A percentile compares a stretch with the other conserved stretches of the same genome.
These are phyloP conservation scores for Trichoderma orchidacearum DNA, from an alignment of 495 filamentous ascomycete species.

Conservation along the genomic window DNA sequence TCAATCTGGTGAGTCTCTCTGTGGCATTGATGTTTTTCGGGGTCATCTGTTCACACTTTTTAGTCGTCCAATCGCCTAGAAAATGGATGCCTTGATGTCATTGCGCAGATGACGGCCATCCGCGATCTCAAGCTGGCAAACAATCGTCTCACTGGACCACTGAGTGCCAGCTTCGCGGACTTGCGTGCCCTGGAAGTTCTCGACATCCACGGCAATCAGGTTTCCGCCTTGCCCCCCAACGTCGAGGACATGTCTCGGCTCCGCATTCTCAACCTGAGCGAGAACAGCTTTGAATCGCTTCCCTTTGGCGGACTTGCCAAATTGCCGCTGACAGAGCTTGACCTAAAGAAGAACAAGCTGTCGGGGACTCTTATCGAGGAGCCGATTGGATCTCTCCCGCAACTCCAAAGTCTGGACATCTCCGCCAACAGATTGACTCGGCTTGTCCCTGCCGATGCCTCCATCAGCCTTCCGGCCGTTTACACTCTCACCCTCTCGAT, in stretches of 20 bases:
- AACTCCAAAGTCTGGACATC: conserved; percentile 62
- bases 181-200: conserved; percentile 61
- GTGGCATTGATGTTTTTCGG: background rate
- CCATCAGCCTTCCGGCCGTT: conserved; percentile 48
- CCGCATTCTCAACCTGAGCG: conserved; percentile 58
- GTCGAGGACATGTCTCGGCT: conserved; percentile 50
- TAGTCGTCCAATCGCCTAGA: conserved; percentile 69
- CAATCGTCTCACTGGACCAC: conserved; percentile 55
- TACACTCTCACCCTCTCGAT: conserved; percentile 57
- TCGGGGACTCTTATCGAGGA: conserved; percentile 54
- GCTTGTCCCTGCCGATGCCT: conserved; percentile 24
- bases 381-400: conserved; percentile 39
- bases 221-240: conserved; percentile 61
- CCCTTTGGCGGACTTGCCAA: conserved; percentile 53
- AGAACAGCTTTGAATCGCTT: conserved; percentile 57
- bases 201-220: conserved; percentile 67
- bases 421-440: conserved; percentile 53
- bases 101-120: conserved; percentile 55
- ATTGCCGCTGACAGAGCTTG: conserved; percentile 60
- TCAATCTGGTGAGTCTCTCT: conserved; percentile 59
- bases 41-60: background rate
- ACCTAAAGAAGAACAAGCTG: conserved; percentile 68
- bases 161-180: conserved; percentile 42
- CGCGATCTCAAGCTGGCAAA: conserved; percentile 71
- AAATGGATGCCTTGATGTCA: conserved; percentile 54